Percentiles rank a stretch among this genome's conserved stretches.
phyloP scores from a whole-genome alignment of 2,329 filamentous ascomycete genomes.

The Aureobasidium zeae region DNA sequence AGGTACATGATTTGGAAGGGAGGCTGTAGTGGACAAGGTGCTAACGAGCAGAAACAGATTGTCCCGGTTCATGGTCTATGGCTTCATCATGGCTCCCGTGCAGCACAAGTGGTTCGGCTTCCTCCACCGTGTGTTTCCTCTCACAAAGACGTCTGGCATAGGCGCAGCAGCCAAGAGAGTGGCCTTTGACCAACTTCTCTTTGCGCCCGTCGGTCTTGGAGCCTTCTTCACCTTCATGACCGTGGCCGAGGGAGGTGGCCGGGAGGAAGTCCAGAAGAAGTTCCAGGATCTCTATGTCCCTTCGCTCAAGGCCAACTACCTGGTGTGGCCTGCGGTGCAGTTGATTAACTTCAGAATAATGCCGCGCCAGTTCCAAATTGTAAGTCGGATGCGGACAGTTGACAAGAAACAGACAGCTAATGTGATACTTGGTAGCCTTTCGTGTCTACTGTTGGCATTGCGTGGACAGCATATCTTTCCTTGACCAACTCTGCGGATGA shows the following conservation, averaged over 20 bases:
- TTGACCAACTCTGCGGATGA: conserved; percentile 82
- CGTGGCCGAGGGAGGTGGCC: conserved; percentile 81
- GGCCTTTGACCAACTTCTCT: conserved; percentile 83
- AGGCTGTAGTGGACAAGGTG: too few relatives aligned
- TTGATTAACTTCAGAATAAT: conserved; percentile 93
- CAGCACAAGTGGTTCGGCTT: conserved; percentile 96
- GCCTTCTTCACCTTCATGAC: conserved; percentile 97
- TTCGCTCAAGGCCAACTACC: conserved; percentile 88
- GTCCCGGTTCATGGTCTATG: conserved; percentile 93
- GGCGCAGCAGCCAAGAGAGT: conserved; percentile 80
- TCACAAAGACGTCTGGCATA: conserved; percentile 66
- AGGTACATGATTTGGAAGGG: too few relatives aligned
- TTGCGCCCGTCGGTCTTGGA: conserved; percentile 79
- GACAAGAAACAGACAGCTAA: conserved; percentile 1
- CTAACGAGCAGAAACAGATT: conserved; percentile 43
- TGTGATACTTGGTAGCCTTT: conserved; percentile 64
- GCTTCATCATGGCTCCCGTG: conserved; percentile 88
- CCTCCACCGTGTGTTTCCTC: conserved; percentile 70
- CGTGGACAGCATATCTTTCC: conserved; percentile 94
- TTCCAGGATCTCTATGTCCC: conserved; percentile 89
- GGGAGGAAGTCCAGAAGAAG: conserved; percentile 69
- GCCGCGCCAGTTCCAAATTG: conserved; percentile 92
- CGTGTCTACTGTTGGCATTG: conserved; percentile 89
- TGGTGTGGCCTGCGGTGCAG: conserved; percentile 92
- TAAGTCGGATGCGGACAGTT: conserved; percentile 48